phyloP scores from a whole-genome alignment of 768 basidiomycete species.

The Rubroboletus satanas region DNA sequence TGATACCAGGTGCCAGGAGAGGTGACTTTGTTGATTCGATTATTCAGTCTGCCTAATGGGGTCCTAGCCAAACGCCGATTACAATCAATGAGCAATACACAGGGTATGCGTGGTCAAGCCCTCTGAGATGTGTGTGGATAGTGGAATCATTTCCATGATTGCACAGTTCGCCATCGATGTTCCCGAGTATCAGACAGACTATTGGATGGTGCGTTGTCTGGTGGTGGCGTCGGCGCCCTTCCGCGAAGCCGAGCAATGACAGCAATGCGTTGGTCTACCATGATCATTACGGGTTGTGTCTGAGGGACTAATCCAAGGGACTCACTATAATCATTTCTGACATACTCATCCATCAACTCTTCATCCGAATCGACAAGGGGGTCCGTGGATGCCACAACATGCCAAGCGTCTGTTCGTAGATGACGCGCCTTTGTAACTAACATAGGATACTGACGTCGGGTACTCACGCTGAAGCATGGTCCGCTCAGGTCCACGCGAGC shows the following conservation, averaged over 20 bases:
- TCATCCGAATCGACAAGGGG: slow-evolving; percentile 72
- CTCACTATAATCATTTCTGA: slow-evolving; percentile 65
- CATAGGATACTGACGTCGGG: neutral
- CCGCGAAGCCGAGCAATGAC: slow-evolving; percentile 53
- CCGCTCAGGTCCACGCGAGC: slow-evolving; percentile 31
- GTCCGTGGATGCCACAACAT: slow-evolving; percentile 56
- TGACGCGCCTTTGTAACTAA: neutral
- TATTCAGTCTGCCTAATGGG: neutral
- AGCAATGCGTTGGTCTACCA: slow-evolving; percentile 46
- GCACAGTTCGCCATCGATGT: slow-evolving; percentile 37
- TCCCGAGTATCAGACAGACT: slow-evolving; percentile 24
- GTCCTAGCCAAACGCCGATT: neutral
- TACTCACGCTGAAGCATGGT: slow-evolving; percentile 45
- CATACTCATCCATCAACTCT: slow-evolving; percentile 60
- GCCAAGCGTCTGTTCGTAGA: slow-evolving; percentile 62
- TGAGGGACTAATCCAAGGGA: neutral
- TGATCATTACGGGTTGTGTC: neutral
- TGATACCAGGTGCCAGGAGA: neutral
- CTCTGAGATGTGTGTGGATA: neutral
- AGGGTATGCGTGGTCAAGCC: neutral
- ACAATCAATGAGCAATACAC: slow-evolving; percentile 9
- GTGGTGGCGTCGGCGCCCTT: slow-evolving; percentile 46
- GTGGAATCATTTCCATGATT: slow-evolving; percentile 32
- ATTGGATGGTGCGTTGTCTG: slow-evolving; percentile 13
- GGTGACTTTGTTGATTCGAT: neutral